A percentile compares a stretch with the other conserved stretches of the same genome.
Conservation (phyloP, 148 eudicot genomes). For the Chenopodium berlandieri region DNA sequence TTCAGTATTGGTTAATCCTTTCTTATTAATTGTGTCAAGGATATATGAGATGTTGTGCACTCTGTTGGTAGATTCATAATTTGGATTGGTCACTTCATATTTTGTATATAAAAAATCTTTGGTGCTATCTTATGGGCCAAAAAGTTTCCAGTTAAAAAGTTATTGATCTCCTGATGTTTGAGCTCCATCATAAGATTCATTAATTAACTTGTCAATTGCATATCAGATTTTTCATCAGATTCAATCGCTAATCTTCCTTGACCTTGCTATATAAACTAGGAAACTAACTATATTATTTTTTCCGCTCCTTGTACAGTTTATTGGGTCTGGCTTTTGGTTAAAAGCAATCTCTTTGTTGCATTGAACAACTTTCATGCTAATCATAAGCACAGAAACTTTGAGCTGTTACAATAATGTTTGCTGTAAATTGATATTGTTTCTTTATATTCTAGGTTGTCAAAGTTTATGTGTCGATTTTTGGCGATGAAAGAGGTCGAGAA, state of each 20-base stretch:
- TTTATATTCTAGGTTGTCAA: conserved; percentile 67
- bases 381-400: neutral
- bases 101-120: neutral
- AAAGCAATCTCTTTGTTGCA: neutral
- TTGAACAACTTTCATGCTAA: neutral
- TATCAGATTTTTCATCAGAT: neutral
- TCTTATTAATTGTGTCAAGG: neutral
- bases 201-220: neutral
- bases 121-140: neutral
- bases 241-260: neutral
- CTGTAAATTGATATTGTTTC: conserved; percentile 3
- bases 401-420: neutral
- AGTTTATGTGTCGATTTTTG: conserved; percentile 91
- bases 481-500: conserved; percentile 95
- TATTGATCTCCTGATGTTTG: neutral
- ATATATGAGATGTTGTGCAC: neutral
- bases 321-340: neutral
- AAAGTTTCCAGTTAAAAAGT: neutral
- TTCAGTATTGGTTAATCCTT: neutral
- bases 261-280: neutral
- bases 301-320: neutral
- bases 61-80: neutral
- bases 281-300: too few species aligned
- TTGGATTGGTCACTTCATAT: neutral
- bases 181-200: neutral